Evolutionary conservation across 345 rosid genomes (phyloP), one percentile per base, ranked within the genome.

Genomic region (Linum usitatissimum): DNA sequence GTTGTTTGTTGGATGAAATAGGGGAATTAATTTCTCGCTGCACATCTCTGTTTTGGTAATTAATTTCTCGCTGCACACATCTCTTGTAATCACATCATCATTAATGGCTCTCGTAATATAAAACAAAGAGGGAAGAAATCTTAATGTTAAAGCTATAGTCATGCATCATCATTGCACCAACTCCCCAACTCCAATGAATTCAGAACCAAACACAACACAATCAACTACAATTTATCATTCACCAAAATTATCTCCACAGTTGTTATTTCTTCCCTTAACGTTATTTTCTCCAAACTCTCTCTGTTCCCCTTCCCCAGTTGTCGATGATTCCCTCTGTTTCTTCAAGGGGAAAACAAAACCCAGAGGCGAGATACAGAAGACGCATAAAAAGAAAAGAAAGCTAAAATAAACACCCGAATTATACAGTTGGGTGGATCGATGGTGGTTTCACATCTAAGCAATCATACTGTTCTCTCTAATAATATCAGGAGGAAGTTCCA

Each of bases 301-400:
- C 17, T 13, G 8, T 45, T 45, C 17, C 51, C 51, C 14, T 45
- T 45, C 14, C 51, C 15, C 51, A 3, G 51, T 45, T 45, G n/a
- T n/a, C n/a, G n/a, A n/a, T n/a, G 51, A 45, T 45, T 45, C 51
- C 51, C 51, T 45, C 51, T 45, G 51, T 45, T 45, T 45, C 51
- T 10, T 7, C 51, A 7, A 12, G 10, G 17, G 51, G 51, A 15
- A 15, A 45, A 45, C 51, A 10, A 45, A 45, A 45, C 14, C 51
- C 51, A 45, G 15, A 10, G 51, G 17, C 17, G 15, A 45, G 15
- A 45, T 45, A 10, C 51, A 7, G 51, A 10, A 45, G 48, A 40
- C 48, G 48, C 8, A 40, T 7, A 45, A 45, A 13, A 45, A 45
- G 17, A 45, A 45, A n/a, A n/a, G n/a, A n/a, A n/a, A n/a, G n/a